phyloP scores from a whole-genome alignment of 371 early-diverging fungal genomes.

The Mortierella sp. region DNA sequence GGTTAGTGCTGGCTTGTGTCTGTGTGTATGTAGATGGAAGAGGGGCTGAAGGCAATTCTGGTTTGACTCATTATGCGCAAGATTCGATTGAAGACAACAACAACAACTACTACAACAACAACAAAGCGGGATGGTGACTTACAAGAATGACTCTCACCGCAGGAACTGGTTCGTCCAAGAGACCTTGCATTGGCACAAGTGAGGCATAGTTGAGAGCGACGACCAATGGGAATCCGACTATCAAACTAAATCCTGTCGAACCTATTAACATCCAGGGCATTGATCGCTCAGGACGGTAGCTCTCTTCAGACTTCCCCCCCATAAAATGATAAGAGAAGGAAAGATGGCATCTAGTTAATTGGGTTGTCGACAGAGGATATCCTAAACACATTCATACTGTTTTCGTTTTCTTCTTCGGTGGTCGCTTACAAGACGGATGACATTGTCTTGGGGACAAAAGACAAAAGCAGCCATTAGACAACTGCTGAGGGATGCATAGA shows the following conservation, averaged over 20 bases:
- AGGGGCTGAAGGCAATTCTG: too few relatives aligned
- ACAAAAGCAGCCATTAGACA: not conserved
- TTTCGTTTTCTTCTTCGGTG: too few relatives aligned
- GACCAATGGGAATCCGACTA: not conserved
- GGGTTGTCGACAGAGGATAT: not conserved
- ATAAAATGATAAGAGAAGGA: not conserved
- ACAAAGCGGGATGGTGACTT: not conserved
- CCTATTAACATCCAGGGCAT: not conserved
- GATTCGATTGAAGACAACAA: not conserved
- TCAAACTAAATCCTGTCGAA: not conserved
- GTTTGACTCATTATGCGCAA: too few relatives aligned
- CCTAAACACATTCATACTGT: not conserved
- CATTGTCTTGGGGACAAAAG: not conserved
- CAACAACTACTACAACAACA: too few relatives aligned
- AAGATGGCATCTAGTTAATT: not conserved
- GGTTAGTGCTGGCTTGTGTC: too few relatives aligned
- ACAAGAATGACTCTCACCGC: not conserved
- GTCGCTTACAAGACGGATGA: not conserved
- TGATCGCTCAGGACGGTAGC: not conserved
- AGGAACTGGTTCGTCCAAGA: not conserved
- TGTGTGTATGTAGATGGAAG: too few relatives aligned
- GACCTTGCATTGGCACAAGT: not conserved
- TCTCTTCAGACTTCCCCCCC: not conserved
- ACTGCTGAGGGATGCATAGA: not conserved
- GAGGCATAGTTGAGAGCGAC: not conserved